Evolutionary conservation across 2,329 filamentous ascomycete genomes (phyloP), one percentile per base, ranked within the genome.

Genomic region (Thielaviopsis musarum): DNA sequence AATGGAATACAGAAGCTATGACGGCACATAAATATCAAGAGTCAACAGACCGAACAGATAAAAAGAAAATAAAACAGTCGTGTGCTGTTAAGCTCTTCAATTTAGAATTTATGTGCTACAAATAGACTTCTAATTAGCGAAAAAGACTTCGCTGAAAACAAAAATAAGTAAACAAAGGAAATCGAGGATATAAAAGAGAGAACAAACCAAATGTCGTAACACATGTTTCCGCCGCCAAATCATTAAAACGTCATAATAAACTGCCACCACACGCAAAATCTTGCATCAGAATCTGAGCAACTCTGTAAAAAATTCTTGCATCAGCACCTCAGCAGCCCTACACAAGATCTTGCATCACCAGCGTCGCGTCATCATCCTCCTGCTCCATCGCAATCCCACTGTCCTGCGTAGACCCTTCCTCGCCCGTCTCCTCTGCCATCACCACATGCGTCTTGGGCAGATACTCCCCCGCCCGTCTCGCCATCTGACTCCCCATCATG

Each of bases 151-250:
- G 38, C 17, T 17, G 24, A 22, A 3, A 26, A 7, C 10, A 21
- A 48, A n/a, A 49, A 56, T 19, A 17, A 38, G 54, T 56, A 56
- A n/a, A 48, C 54, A 56, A 56, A 56, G 15, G 54, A 56, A 56
- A 56, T 56, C 17, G 24, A 48, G 48, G 48, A 38, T 22, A 49
- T 52, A 52, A 55, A 55, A 41, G 19, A 55, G 24, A 30, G 10
- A 24, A 45, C 54, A n/a, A 24, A 45, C 54, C 54, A 56, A 41
- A 38, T 26, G 45, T 56, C 54, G 10, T 34, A 34, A 34, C 30
- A 28, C 26, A 34, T 34, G 30, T 34, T 12, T 34, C 30, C 30
- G 10, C 10, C 30, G 10, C 30, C 30, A 34, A 34, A 56, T 56
- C 38, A 26, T 30, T 19, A 38, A 49, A 48, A 21, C 38, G 22